Percentiles rank a stretch among this genome's conserved stretches.
phyloP scores from a whole-genome alignment of 805 yeast species.

The Candida awuae region DNA sequence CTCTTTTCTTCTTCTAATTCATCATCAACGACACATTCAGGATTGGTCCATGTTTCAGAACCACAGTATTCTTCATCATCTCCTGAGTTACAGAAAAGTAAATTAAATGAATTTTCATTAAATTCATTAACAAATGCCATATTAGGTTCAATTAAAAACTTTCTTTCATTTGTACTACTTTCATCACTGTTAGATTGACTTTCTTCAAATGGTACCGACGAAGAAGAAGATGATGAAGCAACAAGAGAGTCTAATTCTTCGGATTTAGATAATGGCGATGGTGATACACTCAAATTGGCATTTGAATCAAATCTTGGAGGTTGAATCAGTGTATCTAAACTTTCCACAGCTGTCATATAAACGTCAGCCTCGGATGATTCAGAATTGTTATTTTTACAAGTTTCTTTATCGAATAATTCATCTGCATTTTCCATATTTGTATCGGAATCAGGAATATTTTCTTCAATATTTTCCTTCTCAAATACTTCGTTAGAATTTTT shows the following conservation, averaged over 20 bases:
- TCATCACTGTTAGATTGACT: background rate
- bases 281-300: no score
- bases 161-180: background rate
- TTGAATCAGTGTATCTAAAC: no score
- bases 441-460: background rate
- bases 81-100: slow-evolving; percentile 44
- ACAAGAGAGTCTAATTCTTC: no score
- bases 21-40: slow-evolving; percentile 42
- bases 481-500: no score
- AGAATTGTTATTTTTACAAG: no score
- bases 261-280: no score
- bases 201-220: background rate
- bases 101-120: slow-evolving; percentile 40
- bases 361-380: no score
- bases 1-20: slow-evolving; percentile 44
- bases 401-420: background rate
- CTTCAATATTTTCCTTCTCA: background rate
- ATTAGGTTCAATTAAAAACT: slow-evolving; percentile 12
- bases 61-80: slow-evolving; percentile 36
- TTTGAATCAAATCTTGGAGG: no score
- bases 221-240: background rate
- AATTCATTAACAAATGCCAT: slow-evolving; percentile 60
- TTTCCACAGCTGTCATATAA: no score
- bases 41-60: slow-evolving; percentile 48
- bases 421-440: background rate